Base-by-base conservation (phyloP, 2,329 filamentous ascomycete genomes). In the Sclerotiophoma versabilis region DNA sequence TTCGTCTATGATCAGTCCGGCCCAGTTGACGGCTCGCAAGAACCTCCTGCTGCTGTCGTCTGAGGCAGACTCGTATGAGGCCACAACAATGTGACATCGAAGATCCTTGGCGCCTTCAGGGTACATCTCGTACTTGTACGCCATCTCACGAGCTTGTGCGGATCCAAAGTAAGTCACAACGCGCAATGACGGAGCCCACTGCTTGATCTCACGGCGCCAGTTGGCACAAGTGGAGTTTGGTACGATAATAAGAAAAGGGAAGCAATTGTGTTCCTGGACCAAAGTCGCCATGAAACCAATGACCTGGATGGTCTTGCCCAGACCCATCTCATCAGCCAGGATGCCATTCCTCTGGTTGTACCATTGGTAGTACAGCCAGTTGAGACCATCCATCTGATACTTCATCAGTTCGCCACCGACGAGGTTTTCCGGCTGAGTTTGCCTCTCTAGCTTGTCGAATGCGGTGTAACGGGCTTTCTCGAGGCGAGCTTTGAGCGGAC, bases 181-280 rank as follows among this genome's bases (percentile, higher is more conserved):
- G 34, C 92, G 87, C 29, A 98, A 78, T 6, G 85, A 85, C 1
- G 93, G 93, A 0, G 90, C 88, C 93, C 93, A 99, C 63, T 90
- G 88, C 77, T 96, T 96, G 74, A 98, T 92, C 72, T 99, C 95
- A 42, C 93, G 87, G 5, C 93, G 89, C 93, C 95, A 99, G 72
- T 99, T 99, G n/a, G 92, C 86, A 73, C 92, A 96, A 0, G 95
- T 99, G 0, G 93, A 88, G 70, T 98, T 98, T 0, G 95, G 95
- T 0, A 96, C 93, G 2, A 97, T 92, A 3, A 98, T 83, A 14
- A 99, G 81, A 70, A 97, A 98, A 0, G 95, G 95, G 84, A 90
- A 98, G 75, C 92, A 95, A 69, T 84, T 80, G 67, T 85, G 82
- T 27, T 81, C 77, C 59, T 78, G 76, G 4, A 81, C 73, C 30